These are phyloP conservation scores for Pleurotus platypus DNA, from an alignment of 768 basidiomycete genomes.

Conservation along the genomic window DNA sequence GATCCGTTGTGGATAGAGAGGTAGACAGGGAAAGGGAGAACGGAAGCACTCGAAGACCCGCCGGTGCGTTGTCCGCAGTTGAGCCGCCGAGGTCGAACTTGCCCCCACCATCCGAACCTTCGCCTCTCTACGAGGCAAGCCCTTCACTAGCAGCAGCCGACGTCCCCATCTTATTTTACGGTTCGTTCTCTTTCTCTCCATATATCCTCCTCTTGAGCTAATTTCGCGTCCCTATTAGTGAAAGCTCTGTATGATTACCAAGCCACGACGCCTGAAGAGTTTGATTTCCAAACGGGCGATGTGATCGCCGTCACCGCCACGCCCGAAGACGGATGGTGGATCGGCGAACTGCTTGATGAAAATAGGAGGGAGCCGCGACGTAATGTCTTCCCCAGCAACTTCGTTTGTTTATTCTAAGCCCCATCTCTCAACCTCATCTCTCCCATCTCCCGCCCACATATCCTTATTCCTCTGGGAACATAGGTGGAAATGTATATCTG, in stretches of 20 bases:
- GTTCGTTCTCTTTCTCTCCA: constrained; percentile 38
- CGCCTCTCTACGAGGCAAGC: background rate
- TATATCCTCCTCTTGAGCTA: no score
- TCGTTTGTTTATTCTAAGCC: constrained; percentile 70
- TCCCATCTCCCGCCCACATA: no score
- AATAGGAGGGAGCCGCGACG: constrained; percentile 64
- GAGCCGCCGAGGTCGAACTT: background rate
- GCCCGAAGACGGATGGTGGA: constrained; percentile 98
- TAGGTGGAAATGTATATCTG: no score
- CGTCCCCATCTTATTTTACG: constrained; percentile 81
- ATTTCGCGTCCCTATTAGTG: constrained; percentile 39
- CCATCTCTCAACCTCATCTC: background rate
- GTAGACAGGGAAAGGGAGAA: background rate
- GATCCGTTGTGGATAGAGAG: no score
- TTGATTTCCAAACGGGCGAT: constrained; percentile 95
- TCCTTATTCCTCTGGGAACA: no score
- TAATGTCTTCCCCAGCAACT: constrained; percentile 87
- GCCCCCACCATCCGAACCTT: constrained; percentile 1
- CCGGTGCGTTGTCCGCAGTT: background rate
- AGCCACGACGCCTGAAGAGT: constrained; percentile 90
- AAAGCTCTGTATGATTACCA: constrained; percentile 87
- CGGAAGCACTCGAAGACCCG: background rate
- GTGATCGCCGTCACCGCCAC: constrained; percentile 94
- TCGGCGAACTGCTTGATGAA: constrained; percentile 79
- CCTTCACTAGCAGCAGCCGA: constrained; percentile 30